These are phyloP conservation scores for Raphidocelis subcapitata DNA, from an alignment of 139 green algal species.

Conservation along the genomic window DNA sequence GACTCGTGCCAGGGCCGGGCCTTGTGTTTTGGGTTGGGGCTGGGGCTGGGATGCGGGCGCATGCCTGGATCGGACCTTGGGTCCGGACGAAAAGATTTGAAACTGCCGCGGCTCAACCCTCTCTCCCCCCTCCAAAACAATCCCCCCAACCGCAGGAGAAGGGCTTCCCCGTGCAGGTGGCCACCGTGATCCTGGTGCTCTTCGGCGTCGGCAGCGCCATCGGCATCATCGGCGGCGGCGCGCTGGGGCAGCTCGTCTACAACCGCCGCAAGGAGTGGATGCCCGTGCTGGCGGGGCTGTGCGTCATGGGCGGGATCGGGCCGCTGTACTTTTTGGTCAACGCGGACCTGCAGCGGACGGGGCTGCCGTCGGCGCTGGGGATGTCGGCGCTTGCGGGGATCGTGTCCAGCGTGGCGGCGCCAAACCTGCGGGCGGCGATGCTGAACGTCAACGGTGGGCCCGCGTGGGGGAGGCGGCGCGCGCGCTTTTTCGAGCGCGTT, in stretches of 20 bases:
- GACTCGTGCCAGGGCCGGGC: not conserved
- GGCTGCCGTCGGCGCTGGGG: slow-evolving; percentile 9
- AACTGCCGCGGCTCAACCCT: not conserved
- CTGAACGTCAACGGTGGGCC: slow-evolving; percentile 72
- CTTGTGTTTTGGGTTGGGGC: too few species aligned
- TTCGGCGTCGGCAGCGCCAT: slow-evolving; percentile 66
- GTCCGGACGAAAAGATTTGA: too few species aligned
- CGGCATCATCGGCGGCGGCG: slow-evolving; percentile 69
- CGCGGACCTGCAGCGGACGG: slow-evolving; percentile 25
- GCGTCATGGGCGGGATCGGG: slow-evolving; percentile 45
- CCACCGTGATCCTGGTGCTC: slow-evolving; percentile 65
- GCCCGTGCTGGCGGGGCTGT: slow-evolving; percentile 40
- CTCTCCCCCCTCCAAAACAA: too few species aligned
- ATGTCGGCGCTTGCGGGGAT: slow-evolving; percentile 43
- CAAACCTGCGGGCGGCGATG: slow-evolving; percentile 69
- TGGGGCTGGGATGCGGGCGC: not conserved
- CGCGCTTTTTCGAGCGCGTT: too few species aligned
- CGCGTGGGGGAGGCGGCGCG: too few species aligned
- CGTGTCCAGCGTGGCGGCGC: slow-evolving; percentile 41
- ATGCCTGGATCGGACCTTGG: too few species aligned
- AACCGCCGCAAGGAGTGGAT: slow-evolving; percentile 59
- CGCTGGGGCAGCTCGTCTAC: slow-evolving; percentile 77
- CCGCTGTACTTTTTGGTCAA: slow-evolving; percentile 75
- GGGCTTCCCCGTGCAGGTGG: slow-evolving; percentile 40
- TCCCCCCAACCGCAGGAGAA: slow-evolving; percentile 33